Base-by-base conservation (phyloP, 768 basidiomycete species). In the Suillus alpinus region DNA sequence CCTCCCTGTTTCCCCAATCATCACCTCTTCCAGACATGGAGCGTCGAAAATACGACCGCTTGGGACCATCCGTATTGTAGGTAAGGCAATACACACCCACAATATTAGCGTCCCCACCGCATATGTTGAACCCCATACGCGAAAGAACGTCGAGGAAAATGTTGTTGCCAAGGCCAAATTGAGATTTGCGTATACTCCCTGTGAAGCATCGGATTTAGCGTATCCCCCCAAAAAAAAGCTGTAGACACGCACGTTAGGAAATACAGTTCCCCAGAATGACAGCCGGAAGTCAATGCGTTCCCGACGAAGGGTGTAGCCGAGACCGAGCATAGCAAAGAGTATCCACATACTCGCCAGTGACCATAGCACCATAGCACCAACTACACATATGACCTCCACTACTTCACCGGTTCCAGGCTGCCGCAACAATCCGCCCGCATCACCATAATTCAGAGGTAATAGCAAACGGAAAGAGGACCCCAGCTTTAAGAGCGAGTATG, bases 151-250 rank as follows among this genome's bases (percentile, higher is more conserved):
- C 2, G 85, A 84, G 56, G 85, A 78, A 62, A 89, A 79, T 7
- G 76, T 76, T 18, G 66, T 64, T 4, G 77, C 79, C 0, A 90
- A 75, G 23, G 76, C 73, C 23, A 89, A 78, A 0, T 86, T 88
- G 10, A 86, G 75, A 63, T 84, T 85, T 2, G 87, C 86, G 63
- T 87, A 89, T 0, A 88, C 88, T n/a, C 83, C 83, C 82, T 84
- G 55, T 50, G 58, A 44, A 56, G 37, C 10, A 64, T 37, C 20
- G 47, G 4, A 31, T 39, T 26, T 36, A 36, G 32, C 23, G 20
- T 13, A 0, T 43, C 31, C 1, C 0, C 49, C 29, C 52, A 36
- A 6, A 55, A 34, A 20, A 55, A 34, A 20, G 16, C 9, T 6
- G 5, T 12, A 56, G 40, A 49, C 37, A 71, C 83, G 41, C 63